Evolutionary conservation across 345 rosid species (phyloP), one percentile per base, ranked within the genome.

Genomic region (Conringia planisiliqua): DNA sequence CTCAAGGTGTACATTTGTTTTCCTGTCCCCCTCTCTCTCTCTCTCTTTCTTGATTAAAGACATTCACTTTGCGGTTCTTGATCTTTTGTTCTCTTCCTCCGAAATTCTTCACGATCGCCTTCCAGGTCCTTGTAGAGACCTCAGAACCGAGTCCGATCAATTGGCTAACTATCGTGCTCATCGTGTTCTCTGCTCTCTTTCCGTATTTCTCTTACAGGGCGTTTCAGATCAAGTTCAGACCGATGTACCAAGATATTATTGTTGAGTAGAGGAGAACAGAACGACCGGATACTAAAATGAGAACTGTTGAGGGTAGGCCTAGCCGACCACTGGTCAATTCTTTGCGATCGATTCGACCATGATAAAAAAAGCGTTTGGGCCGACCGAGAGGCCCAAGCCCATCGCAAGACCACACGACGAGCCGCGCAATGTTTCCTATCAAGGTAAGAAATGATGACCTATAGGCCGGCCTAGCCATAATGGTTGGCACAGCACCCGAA

Each of bases 131-230:
- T 3, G 77, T 82, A 4, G 98, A 94, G 83, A 93, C 97, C 6
- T 72, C 93, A 13, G 81, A 86, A 55, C 92, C 95, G 0, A 91
- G 96, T 42, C 46, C 80, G 12, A 77, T 84, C 6, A 85, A 66
- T 57, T 94, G 97, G 97, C 78, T 91, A 17, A 79, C 85, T 67
- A 87, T 87, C 39, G 76, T 87, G 46, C 80, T 91, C 0, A 89
- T 82, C 2, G 88, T 87, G 5, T 74, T 88, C 55, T 79, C 97
- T 10, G 74, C 97, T 10, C 85, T 91, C 47, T 67, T 90, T 32
- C 99, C 99, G 27, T 88, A 83, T 71, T 86, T 90, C 56, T 57
- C 86, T 36, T 91, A 85, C 84, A 80, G 86, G 78, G 86, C 93
- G 3, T 91, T 90, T 62, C 99, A 90, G 84, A 80, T 86, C 14